phyloP scores from a whole-genome alignment of 116 monocot genomes.

The Zostera marina region DNA sequence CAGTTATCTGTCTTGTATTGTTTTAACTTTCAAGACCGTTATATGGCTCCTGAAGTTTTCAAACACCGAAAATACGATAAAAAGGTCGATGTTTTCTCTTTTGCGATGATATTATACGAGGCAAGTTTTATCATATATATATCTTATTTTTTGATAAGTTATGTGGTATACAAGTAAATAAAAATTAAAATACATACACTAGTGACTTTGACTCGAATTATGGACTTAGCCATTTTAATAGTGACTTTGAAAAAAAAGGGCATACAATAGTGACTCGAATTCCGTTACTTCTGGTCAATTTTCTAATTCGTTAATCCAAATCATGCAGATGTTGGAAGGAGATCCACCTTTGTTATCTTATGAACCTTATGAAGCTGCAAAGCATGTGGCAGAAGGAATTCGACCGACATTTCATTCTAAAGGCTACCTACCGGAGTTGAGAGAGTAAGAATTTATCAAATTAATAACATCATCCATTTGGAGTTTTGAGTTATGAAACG shows the following conservation, averaged over 20 bases:
- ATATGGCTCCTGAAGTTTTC: slow-evolving; percentile 99
- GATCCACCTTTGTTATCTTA: slow-evolving; percentile 70
- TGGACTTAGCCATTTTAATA: too few species aligned
- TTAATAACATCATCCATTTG: background rate
- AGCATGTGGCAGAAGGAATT: slow-evolving; percentile 61
- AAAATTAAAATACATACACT: too few species aligned
- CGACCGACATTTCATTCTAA: slow-evolving; percentile 68
- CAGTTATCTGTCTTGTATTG: slow-evolving; percentile 4
- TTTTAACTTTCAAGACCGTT: slow-evolving; percentile 66
- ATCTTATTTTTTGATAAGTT: too few species aligned
- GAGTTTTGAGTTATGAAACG: background rate
- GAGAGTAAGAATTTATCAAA: slow-evolving; percentile 41
- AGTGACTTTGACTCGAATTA: too few species aligned
- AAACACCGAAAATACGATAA: slow-evolving; percentile 94
- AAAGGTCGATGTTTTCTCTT: slow-evolving; percentile 95
- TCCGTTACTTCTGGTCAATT: background rate
- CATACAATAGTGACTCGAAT: too few species aligned
- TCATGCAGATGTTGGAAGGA: slow-evolving; percentile 84
- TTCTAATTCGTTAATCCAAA: background rate
- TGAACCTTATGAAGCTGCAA: slow-evolving; percentile 97
- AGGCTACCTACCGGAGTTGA: slow-evolving; percentile 62
- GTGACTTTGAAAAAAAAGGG: too few species aligned
- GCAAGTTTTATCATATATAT: too few species aligned
- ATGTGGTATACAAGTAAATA: too few species aligned
- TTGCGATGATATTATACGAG: slow-evolving; percentile 98